Evolutionary conservation across 768 basidiomycete species (phyloP), one percentile per base, ranked within the genome.

Genomic region (Pisolithus marmoratus): DNA sequence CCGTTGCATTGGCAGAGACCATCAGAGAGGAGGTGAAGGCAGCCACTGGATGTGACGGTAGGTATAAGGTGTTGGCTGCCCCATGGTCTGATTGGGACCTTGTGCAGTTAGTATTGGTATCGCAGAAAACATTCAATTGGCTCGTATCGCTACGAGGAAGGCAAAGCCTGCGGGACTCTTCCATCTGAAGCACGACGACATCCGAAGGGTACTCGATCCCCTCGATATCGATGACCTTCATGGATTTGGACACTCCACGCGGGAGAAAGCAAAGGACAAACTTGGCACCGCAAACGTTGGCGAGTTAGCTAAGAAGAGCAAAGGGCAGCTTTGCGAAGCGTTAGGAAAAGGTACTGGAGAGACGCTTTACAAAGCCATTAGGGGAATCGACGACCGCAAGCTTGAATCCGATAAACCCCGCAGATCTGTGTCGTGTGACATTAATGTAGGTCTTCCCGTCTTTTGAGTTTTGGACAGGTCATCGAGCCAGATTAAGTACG

Each of bases 121-220:
- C 47, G 79, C 90, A 0, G 82, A 90, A 55, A 99, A 97, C 69
- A 87, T 95, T 58, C 82, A 95, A 43, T 82, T 99, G 5, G 91
- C 95, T 1, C 88, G 94, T 17, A 76, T 99, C 7, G 96, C 96
- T 2, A 94, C 93, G 0, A 82, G 90, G 8, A 77, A 75, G 5
- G 96, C 96, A 5, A 99, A 99, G 63, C 96, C 96, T 0, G 94
- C 87, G 0, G 85, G 86, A 2, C 83, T 90, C 0, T 90, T 79
- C 62, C 92, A 94, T 57, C 79, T 99, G 14, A 58, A 75, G 0
- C 71, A 71, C 4, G 74, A 72, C 11, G 78, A 81, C 44, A 74
- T 84, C 3, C 63, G 70, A 2, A 70, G 67, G 1, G 73, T 89
- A 37, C 72, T 94, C 4, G 77, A 79, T 0, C 81, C 85, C 0